Evolutionary conservation across 352 stramenopile species (phyloP), one percentile per base, ranked within the genome.

Genomic region (Aphanomyces cochlioides): DNA sequence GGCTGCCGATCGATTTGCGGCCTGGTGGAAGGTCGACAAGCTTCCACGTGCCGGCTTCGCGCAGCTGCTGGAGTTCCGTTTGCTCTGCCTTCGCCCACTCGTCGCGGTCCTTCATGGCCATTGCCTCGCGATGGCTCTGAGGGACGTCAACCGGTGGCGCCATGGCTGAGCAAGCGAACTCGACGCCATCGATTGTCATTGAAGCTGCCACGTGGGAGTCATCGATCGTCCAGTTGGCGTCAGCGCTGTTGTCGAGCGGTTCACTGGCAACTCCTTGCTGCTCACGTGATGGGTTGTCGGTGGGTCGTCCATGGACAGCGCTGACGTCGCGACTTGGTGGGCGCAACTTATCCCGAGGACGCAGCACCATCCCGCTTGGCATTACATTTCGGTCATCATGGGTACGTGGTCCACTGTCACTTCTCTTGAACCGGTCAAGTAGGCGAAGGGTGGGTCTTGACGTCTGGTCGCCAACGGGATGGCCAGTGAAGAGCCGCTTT

Each of bases 1-100:
- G 66, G 13, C 72, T 76, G 3, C 69, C 72, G n/a, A 80, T 78
- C 0, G 68, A 48, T 48, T 67, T 66, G n/a, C 60, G 60, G 37
- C 47, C 60, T 15, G 60, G 13, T 67, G 60, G 60, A 15, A 39
- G 60, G 34, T 56, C 37, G 21, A 43, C 60, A 17, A 56, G 47
- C 28, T 39, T 8, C 60, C 47, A 67, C 7, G 60, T 67, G 19
- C 2, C 60, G 2, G 19, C 19, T 21, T 67, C 2, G 10, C 37
- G 19, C 19, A 67, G 60, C 58, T 67, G 60, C 17, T 58, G 12
- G 12, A 67, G 19, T 56, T 67, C 47, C n/a, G 2, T 13, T 10
- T 66, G 41, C 41, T 57, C 28, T 13, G 60, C 60, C 19, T 43
- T 37, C 17, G 28, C 28, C 60, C 60, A 67, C 28, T 56, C 60